Evolutionary conservation across 2,329 filamentous ascomycete genomes (phyloP).

Genomic region (Annulohypoxylon truncatum): DNA sequence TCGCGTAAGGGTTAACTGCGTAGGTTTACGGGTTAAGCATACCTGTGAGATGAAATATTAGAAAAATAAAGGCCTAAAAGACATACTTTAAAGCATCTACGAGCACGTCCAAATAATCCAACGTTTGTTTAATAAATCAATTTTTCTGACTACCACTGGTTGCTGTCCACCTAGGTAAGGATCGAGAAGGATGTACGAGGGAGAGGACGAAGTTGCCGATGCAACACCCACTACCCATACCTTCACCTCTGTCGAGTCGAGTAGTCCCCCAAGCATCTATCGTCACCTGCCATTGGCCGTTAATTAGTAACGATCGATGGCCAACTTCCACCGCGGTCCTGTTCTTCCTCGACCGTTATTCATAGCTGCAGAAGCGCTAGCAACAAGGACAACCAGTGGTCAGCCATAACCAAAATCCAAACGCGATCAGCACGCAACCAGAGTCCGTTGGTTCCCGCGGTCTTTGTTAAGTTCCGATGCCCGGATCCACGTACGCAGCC

Average conservation of each 20-base stretch:
- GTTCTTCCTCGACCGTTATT: background rate
- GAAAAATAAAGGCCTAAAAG: too few relatives aligned
- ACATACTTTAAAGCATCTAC: background rate
- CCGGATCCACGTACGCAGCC: conserved; percentile 14
- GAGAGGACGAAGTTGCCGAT: background rate
- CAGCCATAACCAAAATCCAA: conserved; percentile 38
- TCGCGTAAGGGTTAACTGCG: too few relatives aligned
- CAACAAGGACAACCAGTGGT: conserved; percentile 38
- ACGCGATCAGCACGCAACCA: conserved; percentile 44
- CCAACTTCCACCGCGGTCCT: conserved; percentile 1
- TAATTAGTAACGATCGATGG: background rate
- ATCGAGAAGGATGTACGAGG: conserved; percentile 43
- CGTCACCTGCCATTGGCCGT: background rate
- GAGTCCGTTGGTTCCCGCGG: conserved; percentile 32
- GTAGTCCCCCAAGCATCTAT: conserved; percentile 7
- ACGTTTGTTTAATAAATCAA: conserved; percentile 36
- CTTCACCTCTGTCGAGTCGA: background rate
- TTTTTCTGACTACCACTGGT: conserved; percentile 44
- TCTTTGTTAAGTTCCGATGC: conserved; percentile 10
- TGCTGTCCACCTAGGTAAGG: conserved; percentile 35
- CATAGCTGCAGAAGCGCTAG: conserved; percentile 20
- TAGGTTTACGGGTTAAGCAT: too few relatives aligned
- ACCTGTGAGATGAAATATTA: too few relatives aligned
- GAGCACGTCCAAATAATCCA: background rate
- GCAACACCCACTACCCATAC: conserved; percentile 1